Evolutionary conservation across 75 land plant species (phyloP).

Genomic region (Pseudotsuga menziesii): DNA sequence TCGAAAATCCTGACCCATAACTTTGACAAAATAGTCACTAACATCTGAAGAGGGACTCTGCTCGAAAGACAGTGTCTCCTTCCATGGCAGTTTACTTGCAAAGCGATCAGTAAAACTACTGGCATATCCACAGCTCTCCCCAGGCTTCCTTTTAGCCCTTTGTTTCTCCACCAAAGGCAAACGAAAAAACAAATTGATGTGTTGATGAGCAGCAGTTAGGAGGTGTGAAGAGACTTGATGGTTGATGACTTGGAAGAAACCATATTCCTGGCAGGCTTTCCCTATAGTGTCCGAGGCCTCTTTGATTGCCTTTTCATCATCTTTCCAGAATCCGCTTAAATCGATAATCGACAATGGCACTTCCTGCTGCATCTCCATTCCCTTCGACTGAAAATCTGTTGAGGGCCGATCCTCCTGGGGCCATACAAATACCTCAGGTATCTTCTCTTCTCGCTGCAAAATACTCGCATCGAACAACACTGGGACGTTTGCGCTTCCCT

Average conservation of each 20-base stretch:
- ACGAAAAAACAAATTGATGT: slow-evolving; percentile 30
- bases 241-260: slow-evolving; percentile 72
- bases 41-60: slow-evolving; percentile 12
- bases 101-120: slow-evolving; percentile 45
- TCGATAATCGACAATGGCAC: slow-evolving; percentile 42
- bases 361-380: background rate
- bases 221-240: slow-evolving; percentile 49
- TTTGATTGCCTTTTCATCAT: slow-evolving; percentile 3
- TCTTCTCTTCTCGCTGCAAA: background rate
- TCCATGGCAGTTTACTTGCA: slow-evolving; percentile 55
- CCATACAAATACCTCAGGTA: slow-evolving; percentile 30
- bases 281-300: slow-evolving; percentile 10
- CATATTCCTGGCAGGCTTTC: slow-evolving; percentile 49
- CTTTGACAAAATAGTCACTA: slow-evolving; percentile 15
- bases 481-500: no score
- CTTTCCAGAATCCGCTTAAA: slow-evolving; percentile 17
- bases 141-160: slow-evolving; percentile 27
- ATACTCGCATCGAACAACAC: no score
- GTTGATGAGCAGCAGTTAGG: slow-evolving; percentile 29
- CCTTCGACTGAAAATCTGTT: background rate
- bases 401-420: slow-evolving; percentile 22
- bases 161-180: slow-evolving; percentile 33
- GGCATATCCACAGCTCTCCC: slow-evolving; percentile 47
- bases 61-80: slow-evolving; percentile 50
- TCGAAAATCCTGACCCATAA: slow-evolving; percentile 15